A percentile compares a stretch with the other conserved stretches of the same genome.
phyloP scores from a whole-genome alignment of 1,139 yeast genomes.

The Taiozyma onychis region DNA sequence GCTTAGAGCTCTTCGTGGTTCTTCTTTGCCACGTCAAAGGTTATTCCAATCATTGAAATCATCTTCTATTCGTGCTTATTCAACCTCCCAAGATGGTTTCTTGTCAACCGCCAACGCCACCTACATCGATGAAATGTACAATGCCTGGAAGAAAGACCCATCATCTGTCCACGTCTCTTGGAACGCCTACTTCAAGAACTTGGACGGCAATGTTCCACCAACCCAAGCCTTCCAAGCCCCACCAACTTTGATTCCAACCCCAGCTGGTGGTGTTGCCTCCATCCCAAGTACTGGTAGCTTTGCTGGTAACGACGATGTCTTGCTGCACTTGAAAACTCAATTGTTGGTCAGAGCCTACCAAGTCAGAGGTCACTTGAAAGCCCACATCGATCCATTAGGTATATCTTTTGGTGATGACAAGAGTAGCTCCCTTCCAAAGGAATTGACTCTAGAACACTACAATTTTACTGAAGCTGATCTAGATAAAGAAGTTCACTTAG shows the following conservation, averaged over 20 bases:
- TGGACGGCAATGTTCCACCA: constrained; percentile 63
- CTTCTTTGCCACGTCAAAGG: constrained; percentile 20
- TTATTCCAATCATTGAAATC: constrained; percentile 11
- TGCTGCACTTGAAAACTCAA: constrained; percentile 91
- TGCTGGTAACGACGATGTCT: constrained; percentile 36
- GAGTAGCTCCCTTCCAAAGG: constrained; percentile 57
- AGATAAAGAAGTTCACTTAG: constrained; percentile 78
- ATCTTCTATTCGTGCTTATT: constrained; percentile 15
- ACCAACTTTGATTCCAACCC: constrained; percentile 65
- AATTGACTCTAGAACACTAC: constrained; percentile 85
- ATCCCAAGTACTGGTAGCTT: constrained; percentile 39
- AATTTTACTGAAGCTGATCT: constrained; percentile 86
- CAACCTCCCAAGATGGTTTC: constrained; percentile 51
- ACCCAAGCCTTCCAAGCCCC: constrained; percentile 83
- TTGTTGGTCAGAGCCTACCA: constrained; percentile 96
- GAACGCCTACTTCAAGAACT: constrained; percentile 92
- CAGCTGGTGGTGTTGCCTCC: constrained; percentile 51
- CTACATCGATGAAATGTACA: constrained; percentile 96
- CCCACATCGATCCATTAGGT: constrained; percentile 90
- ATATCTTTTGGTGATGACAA: constrained; percentile 74
- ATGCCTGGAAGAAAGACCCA: constrained; percentile 91
- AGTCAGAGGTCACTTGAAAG: constrained; percentile 96
- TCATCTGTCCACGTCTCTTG: constrained; percentile 89
- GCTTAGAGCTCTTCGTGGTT: constrained; percentile 22
- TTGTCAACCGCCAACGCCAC: constrained; percentile 81